A percentile compares a stretch with the other conserved stretches of the same genome.
Evolutionary conservation across 2,329 filamentous ascomycete species (phyloP).

Genomic region (Colletotrichum tamarilloi): DNA sequence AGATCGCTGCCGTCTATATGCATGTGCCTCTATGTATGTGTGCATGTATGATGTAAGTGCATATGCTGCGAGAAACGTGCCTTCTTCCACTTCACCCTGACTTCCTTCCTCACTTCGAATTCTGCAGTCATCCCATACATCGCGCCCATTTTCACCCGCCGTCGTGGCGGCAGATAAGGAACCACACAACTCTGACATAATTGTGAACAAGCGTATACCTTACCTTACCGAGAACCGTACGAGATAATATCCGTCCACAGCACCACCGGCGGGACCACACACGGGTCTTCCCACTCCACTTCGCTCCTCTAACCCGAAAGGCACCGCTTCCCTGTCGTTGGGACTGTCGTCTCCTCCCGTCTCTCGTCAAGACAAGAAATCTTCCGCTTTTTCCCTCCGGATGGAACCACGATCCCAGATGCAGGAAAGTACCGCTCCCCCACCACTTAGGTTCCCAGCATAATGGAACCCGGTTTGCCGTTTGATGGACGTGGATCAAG

Average conservation of each 20-base stretch:
- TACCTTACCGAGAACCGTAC: no score
- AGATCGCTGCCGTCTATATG: conserved; percentile 26
- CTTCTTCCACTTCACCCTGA: not conserved
- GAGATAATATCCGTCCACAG: no score
- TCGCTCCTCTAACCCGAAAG: not conserved
- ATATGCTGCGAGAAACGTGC: not conserved
- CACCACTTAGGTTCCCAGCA: conserved; percentile 14
- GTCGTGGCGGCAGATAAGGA: not conserved
- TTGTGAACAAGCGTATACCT: not conserved
- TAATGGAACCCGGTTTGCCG: not conserved
- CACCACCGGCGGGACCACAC: not conserved
- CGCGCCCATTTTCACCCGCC: not conserved
- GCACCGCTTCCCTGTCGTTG: not conserved
- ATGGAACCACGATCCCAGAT: conserved; percentile 9
- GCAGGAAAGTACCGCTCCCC: conserved; percentile 6
- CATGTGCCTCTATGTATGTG: not conserved
- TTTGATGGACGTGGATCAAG: not conserved
- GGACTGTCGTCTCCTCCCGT: not conserved
- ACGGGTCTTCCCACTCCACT: not conserved
- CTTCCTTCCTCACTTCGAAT: not conserved
- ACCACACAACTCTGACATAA: not conserved
- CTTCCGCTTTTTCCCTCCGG: conserved; percentile 16
- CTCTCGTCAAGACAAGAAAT: conserved; percentile 2
- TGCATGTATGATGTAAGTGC: not conserved
- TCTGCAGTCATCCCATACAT: not conserved